Evolutionary conservation across 805 yeast species (phyloP).

Genomic region (Monosporozyma aerobia): DNA sequence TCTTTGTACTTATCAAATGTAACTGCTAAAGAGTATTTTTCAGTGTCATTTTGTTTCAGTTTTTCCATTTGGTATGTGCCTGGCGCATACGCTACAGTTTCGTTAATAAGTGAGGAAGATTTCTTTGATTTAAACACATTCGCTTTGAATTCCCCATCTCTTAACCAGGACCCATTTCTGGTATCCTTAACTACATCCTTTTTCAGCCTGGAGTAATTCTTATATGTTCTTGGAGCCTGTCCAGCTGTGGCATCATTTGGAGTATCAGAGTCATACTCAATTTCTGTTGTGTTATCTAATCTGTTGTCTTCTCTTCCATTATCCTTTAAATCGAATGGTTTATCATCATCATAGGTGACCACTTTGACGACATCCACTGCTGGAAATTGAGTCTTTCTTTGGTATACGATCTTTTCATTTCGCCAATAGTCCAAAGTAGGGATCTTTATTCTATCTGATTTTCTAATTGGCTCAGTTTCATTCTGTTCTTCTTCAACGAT

Average conservation of each 20-base stretch:
- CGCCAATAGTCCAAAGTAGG: constrained; percentile 80
- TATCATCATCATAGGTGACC: constrained; percentile 33
- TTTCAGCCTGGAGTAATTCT: background rate
- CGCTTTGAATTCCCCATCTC: constrained; percentile 16
- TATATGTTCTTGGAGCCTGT: constrained; percentile 1
- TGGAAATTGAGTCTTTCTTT: constrained; percentile 30
- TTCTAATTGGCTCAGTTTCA: constrained; percentile 28
- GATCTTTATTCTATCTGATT: constrained; percentile 57
- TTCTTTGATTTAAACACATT: constrained; percentile 17
- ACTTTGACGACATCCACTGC: constrained; percentile 53
- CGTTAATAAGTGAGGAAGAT: constrained; percentile 12
- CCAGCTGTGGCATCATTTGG: constrained; percentile 16
- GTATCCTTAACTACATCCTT: constrained; percentile 11
- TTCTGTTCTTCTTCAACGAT: background rate
- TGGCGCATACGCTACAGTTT: constrained; percentile 55
- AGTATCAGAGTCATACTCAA: constrained; percentile 30
- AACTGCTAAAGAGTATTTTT: constrained; percentile 53
- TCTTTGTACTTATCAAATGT: constrained; percentile 56
- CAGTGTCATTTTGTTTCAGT: constrained; percentile 33
- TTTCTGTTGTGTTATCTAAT: constrained; percentile 2
- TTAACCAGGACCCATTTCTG: constrained; percentile 24
- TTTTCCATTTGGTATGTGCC: constrained; percentile 40
- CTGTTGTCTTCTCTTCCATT: background rate
- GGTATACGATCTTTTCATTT: constrained; percentile 65
- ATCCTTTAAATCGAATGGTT: background rate